A percentile compares a stretch with the other conserved stretches of the same genome.
Conservation (phyloP, 1,284 basidiomycete genomes). For the Moesziomyces antarcticus region DNA sequence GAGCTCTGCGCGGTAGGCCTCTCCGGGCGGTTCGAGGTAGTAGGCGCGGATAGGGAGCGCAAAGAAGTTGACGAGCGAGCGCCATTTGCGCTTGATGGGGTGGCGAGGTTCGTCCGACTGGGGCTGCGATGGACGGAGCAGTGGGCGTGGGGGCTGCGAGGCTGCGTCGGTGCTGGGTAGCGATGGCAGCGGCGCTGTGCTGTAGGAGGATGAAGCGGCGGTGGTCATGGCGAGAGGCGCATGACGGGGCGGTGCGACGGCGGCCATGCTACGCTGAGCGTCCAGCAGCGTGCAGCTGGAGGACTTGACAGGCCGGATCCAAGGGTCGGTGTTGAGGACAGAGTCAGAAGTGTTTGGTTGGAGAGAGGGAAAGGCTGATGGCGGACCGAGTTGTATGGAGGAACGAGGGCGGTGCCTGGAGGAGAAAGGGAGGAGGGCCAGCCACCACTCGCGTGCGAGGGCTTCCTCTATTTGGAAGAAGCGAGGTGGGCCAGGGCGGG, state of each 20-base stretch:
- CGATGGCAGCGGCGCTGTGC: background rate
- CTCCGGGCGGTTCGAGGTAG: slow-evolving; percentile 38
- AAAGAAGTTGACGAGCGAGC: slow-evolving; percentile 45
- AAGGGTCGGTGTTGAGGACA: background rate
- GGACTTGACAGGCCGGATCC: background rate
- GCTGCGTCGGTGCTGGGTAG: background rate
- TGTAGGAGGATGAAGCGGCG: background rate
- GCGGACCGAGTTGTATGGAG: background rate
- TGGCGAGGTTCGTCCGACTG: slow-evolving; percentile 6
- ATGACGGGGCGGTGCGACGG: background rate
- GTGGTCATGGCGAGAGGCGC: background rate
- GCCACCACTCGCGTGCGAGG: too few species aligned
- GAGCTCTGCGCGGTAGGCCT: slow-evolving; percentile 23
- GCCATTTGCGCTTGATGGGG: slow-evolving; percentile 45
- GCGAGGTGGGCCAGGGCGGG: too few species aligned
- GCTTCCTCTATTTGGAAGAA: too few species aligned
- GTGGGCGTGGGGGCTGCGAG: slow-evolving; percentile 6
- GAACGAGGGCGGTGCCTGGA: background rate
- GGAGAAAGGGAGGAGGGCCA: too few species aligned
- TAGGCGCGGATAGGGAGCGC: slow-evolving; percentile 49
- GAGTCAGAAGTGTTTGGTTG: background rate
- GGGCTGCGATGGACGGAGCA: slow-evolving; percentile 7
- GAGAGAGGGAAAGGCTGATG: background rate
- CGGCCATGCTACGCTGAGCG: background rate
- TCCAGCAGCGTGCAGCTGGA: background rate